A percentile compares a stretch with the other conserved stretches of the same genome.
phyloP scores from a whole-genome alignment of 2,329 filamentous ascomycete species.

The Fusarium kyushuense region DNA sequence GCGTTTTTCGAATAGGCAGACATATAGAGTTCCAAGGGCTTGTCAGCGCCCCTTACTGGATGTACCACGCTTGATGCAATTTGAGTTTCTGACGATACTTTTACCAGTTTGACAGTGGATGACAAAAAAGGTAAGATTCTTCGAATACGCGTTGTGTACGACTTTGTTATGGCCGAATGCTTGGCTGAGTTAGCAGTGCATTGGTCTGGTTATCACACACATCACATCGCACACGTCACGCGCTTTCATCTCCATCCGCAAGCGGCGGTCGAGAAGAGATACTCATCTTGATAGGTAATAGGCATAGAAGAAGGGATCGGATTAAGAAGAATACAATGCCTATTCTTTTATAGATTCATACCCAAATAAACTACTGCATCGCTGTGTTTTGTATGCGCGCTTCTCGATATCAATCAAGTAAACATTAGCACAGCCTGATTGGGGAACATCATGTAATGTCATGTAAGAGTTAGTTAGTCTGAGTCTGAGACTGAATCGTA shows the following conservation, averaged over 20 bases:
- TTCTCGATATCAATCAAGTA: not conserved
- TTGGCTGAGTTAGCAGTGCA: constrained; percentile 19
- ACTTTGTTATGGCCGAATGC: constrained; percentile 1
- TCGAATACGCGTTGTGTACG: not conserved
- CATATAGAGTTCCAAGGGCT: constrained; percentile 33
- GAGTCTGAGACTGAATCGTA: constrained; percentile 28
- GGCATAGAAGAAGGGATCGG: not conserved
- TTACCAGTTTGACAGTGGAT: not conserved
- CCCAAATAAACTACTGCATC: not conserved
- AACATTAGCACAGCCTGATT: constrained; percentile 26
- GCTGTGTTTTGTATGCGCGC: not conserved
- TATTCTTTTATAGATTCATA: not conserved
- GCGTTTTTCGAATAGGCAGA: constrained; percentile 12
- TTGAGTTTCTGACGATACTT: constrained; percentile 10
- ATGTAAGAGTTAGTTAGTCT: constrained; percentile 6
- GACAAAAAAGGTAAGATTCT: not conserved
- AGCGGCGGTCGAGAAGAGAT: constrained; percentile 18
- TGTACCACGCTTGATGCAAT: constrained; percentile 6
- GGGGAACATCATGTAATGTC: constrained; percentile 2
- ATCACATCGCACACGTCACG: constrained; percentile 28
- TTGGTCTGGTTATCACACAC: constrained; percentile 12
- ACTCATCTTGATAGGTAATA: not conserved
- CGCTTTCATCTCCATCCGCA: constrained; percentile 26
- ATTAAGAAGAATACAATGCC: not conserved
- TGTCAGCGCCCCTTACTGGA: constrained; percentile 7